Conservation (phyloP, 805 yeast genomes). For the Wickerhamomyces pijperi region DNA sequence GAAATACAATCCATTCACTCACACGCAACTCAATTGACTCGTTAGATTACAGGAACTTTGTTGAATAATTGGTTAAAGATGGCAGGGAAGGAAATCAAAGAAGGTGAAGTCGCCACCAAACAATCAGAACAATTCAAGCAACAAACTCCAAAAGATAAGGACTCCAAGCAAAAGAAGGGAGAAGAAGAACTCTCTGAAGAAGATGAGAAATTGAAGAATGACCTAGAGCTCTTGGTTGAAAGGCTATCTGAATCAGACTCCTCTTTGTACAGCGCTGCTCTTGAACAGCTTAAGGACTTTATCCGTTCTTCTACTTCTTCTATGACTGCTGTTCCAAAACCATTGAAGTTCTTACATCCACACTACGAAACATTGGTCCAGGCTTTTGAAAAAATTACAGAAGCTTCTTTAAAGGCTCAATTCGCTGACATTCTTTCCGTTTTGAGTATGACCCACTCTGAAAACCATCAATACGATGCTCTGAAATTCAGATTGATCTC, state of each 20-base stretch:
- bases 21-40: not conserved
- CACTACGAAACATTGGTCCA: slow-evolving; percentile 60
- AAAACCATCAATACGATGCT: slow-evolving; percentile 68
- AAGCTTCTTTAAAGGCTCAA: slow-evolving; percentile 33
- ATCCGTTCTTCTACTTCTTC: slow-evolving; percentile 92
- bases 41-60: not conserved
- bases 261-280: slow-evolving; percentile 41
- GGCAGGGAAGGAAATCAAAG: slow-evolving; percentile 7
- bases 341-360: slow-evolving; percentile 89
- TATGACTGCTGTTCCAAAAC: slow-evolving; percentile 99
- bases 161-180: slow-evolving; percentile 14
- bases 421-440: slow-evolving; percentile 89
- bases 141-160: slow-evolving; percentile 6
- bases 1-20: too few species aligned
- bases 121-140: slow-evolving; percentile 6
- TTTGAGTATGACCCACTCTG: slow-evolving; percentile 88
- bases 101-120: slow-evolving; percentile 19
- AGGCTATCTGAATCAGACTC: slow-evolving; percentile 46
- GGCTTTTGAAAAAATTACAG: slow-evolving; percentile 59
- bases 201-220: slow-evolving; percentile 78
- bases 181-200: slow-evolving; percentile 91
- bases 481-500: slow-evolving; percentile 68
- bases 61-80: not conserved
- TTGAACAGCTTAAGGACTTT: slow-evolving; percentile 59
- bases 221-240: slow-evolving; percentile 80